These are phyloP conservation scores for Hemisphaericaspora subhashii DNA, from an alignment of 1,139 yeast species.

Conservation along the genomic window DNA sequence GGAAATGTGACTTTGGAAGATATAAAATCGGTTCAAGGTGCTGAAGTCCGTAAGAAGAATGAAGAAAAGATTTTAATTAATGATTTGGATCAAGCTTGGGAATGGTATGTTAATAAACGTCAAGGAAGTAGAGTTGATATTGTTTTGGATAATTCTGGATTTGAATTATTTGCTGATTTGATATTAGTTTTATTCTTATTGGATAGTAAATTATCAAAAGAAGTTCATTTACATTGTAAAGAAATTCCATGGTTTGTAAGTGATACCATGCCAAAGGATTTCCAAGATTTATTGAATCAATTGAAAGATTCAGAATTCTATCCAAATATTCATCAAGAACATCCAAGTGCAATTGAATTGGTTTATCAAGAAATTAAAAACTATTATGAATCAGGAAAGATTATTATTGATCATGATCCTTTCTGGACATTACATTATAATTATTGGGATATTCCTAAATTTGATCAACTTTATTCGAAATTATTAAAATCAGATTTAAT, in stretches of 20 bases:
- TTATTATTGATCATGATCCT: conserved; percentile 60
- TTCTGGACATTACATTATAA: conserved; percentile 85
- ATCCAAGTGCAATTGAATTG: conserved; percentile 27
- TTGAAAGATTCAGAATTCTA: conserved; percentile 55
- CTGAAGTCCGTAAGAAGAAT: conserved; percentile 77
- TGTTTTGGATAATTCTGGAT: conserved; percentile 92
- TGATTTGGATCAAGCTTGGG: conserved; percentile 73
- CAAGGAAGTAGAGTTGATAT: conserved; percentile 64
- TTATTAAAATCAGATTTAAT: conserved; percentile 62
- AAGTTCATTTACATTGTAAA: conserved; percentile 83
- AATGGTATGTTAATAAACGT: conserved; percentile 17
- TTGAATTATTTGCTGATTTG: conserved; percentile 89
- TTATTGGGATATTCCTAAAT: conserved; percentile 65
- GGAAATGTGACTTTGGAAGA: conserved; percentile 80
- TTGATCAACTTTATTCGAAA: conserved; percentile 45
- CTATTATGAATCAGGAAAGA: conserved; percentile 50
- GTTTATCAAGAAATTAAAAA: conserved; percentile 51
- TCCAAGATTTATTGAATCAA: conserved; percentile 58
- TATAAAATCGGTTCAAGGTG: conserved; percentile 87
- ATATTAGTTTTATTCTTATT: conserved; percentile 71
- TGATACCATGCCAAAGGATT: conserved; percentile 87
- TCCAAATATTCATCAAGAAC: conserved; percentile 37
- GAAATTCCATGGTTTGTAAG: conserved; percentile 97
- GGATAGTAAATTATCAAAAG: conserved; percentile 62
- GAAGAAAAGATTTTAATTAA: conserved; percentile 81